Evolutionary conservation across 2,329 filamentous ascomycete genomes (phyloP).

Genomic region (Paraphoma chrysanthemicola): DNA sequence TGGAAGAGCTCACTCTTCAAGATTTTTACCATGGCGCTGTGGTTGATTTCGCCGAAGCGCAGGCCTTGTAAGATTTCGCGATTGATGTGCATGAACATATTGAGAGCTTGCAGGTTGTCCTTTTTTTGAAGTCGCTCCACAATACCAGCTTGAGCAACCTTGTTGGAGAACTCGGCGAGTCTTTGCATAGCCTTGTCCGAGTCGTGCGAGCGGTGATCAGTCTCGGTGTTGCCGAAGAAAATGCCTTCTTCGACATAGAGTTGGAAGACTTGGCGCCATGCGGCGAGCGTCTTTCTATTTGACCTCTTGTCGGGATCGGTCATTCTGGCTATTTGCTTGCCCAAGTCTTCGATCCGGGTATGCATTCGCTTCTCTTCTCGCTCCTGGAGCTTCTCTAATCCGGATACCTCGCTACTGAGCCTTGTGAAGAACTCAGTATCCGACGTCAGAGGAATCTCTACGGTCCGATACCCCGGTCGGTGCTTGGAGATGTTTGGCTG

Average conservation of each 20-base stretch:
- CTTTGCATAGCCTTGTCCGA: conserved; percentile 71
- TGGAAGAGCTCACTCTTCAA: conserved; percentile 70
- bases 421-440: conserved; percentile 82
- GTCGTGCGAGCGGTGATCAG: conserved; percentile 71
- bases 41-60: conserved; percentile 85
- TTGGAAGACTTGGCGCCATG: conserved; percentile 83
- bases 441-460: conserved; percentile 80
- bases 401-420: conserved; percentile 73
- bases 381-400: conserved; percentile 72
- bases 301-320: conserved; percentile 70
- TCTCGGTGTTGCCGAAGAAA: conserved; percentile 81
- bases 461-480: conserved; percentile 47
- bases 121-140: conserved; percentile 68
- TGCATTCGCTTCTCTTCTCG: conserved; percentile 70
- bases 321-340: conserved; percentile 68
- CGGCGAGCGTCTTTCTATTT: conserved; percentile 69
- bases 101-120: conserved; percentile 69
- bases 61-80: conserved; percentile 77
- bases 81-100: conserved; percentile 76
- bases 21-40: conserved; percentile 79
- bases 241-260: conserved; percentile 80
- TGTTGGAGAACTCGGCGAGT: conserved; percentile 74
- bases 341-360: conserved; percentile 68
- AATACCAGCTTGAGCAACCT: conserved; percentile 67
- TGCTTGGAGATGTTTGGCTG: conserved; percentile 3